phyloP scores from a whole-genome alignment of 2,329 filamentous ascomycete genomes.

The Colletotrichum karsti region DNA sequence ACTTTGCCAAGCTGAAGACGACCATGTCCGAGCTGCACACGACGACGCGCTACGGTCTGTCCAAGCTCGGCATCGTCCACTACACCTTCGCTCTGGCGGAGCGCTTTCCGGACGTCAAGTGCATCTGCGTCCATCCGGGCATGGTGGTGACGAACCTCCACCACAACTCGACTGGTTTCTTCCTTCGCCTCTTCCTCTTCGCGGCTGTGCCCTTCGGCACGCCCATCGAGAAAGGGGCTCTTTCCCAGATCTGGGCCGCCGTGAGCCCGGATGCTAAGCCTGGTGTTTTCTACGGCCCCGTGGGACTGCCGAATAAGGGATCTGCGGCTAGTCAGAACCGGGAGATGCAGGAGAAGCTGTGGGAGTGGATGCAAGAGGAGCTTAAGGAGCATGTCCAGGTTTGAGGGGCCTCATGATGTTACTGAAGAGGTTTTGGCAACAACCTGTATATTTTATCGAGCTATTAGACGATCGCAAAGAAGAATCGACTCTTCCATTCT shows the following conservation, averaged over 20 bases:
- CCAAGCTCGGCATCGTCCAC: constrained; percentile 41
- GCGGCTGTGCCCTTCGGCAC: not conserved
- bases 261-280: constrained; percentile 40
- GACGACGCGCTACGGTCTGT: constrained; percentile 37
- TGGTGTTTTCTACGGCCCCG: constrained; percentile 43
- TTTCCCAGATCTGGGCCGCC: constrained; percentile 53
- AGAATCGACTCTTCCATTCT: too few species aligned
- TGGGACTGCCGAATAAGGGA: constrained; percentile 34
- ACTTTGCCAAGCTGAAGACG: constrained; percentile 39
- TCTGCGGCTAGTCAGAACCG: constrained; percentile 32
- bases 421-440: too few species aligned
- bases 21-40: constrained; percentile 28
- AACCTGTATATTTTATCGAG: too few species aligned
- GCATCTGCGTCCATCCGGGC: constrained; percentile 37
- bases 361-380: constrained; percentile 44
- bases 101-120: constrained; percentile 34
- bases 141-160: constrained; percentile 37
- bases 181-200: not conserved
- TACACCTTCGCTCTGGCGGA: constrained; percentile 37
- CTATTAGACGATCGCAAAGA: too few species aligned
- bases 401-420: too few species aligned
- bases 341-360: constrained; percentile 42
- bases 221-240: constrained; percentile 39
- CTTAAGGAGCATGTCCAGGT: constrained; percentile 30
- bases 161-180: not conserved